phyloP scores from a whole-genome alignment of 768 basidiomycete genomes.

The Mycena sanguinolenta region DNA sequence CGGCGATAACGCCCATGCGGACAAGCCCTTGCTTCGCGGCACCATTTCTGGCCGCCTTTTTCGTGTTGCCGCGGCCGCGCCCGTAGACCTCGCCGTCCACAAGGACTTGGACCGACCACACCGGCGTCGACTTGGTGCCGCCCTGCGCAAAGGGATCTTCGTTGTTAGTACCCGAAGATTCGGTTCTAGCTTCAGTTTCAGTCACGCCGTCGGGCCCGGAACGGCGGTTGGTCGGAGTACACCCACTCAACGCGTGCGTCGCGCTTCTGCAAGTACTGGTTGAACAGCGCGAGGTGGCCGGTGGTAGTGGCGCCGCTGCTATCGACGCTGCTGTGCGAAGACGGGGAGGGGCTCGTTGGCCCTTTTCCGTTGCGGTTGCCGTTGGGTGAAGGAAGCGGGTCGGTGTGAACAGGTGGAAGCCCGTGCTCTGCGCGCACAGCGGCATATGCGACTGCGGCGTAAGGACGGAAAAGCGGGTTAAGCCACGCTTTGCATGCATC shows the following conservation, averaged over 20 bases:
- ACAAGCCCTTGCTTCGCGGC: conserved; percentile 82
- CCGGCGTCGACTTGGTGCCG: conserved; percentile 73
- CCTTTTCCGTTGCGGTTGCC: neutral
- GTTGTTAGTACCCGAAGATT: too few species aligned
- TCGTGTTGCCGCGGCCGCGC: conserved; percentile 76
- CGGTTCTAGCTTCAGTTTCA: neutral
- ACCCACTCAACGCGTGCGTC: conserved; percentile 76
- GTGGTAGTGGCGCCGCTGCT: conserved; percentile 44
- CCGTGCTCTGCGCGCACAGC: conserved; percentile 77
- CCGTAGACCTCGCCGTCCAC: conserved; percentile 74
- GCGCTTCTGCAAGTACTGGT: conserved; percentile 77
- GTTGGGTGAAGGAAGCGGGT: neutral
- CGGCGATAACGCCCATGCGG: conserved; percentile 67
- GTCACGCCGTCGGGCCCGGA: neutral
- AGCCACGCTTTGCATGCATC: conserved; percentile 71
- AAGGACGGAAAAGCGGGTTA: conserved; percentile 71
- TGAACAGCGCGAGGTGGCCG: conserved; percentile 86
- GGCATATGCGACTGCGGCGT: conserved; percentile 71
- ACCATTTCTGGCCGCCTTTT: conserved; percentile 85
- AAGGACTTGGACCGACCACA: conserved; percentile 78
- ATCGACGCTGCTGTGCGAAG: conserved; percentile 18
- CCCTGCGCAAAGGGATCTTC: conserved; percentile 36
- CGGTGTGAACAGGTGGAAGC: conserved; percentile 61
- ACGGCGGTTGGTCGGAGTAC: conserved; percentile 59
- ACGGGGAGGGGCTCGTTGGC: conserved; percentile 38